These are phyloP conservation scores for Vitis rotundifolia DNA, from an alignment of 164 flowering plant genomes.

Conservation along the genomic window DNA sequence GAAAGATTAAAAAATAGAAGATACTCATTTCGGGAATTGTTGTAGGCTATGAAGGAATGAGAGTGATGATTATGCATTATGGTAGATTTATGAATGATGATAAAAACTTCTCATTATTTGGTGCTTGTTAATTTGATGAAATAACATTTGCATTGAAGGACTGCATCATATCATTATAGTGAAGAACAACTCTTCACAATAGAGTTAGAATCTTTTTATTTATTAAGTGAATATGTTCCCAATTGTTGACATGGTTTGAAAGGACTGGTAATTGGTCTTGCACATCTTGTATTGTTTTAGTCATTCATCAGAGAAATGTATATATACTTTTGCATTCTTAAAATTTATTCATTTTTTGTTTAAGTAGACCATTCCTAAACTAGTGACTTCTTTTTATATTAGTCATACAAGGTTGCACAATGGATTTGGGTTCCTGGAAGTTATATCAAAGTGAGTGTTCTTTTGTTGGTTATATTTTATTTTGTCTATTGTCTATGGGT, in stretches of 20 bases:
- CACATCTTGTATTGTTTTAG: constrained; percentile 2
- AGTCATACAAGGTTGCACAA: constrained; percentile 78
- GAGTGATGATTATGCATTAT: not conserved
- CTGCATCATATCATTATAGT: constrained; percentile 69
- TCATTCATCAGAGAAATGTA: not conserved
- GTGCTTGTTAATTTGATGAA: not conserved
- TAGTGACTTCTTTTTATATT: constrained; percentile 12
- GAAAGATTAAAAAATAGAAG: constrained; percentile 72
- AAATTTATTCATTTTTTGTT: not conserved
- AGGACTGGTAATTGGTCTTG: constrained; percentile 61
- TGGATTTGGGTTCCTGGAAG: constrained; percentile 88
- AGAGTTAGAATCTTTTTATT: constrained; percentile 83
- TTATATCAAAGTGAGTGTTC: constrained; percentile 76
- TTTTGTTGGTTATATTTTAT: not conserved
- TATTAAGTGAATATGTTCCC: constrained; percentile 78
- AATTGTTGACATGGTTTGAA: constrained; percentile 96
- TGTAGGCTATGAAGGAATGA: not conserved
- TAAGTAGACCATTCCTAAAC: not conserved
- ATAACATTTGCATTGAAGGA: constrained; percentile 14
- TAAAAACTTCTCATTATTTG: not conserved
- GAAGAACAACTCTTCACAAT: constrained; percentile 90
- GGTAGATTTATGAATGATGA: no score
- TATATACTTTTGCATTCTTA: not conserved
- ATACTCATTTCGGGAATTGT: constrained; percentile 28
- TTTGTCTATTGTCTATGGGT: not conserved